phyloP scores from a whole-genome alignment of 306 rosid species.

The Dryas drummondii region DNA sequence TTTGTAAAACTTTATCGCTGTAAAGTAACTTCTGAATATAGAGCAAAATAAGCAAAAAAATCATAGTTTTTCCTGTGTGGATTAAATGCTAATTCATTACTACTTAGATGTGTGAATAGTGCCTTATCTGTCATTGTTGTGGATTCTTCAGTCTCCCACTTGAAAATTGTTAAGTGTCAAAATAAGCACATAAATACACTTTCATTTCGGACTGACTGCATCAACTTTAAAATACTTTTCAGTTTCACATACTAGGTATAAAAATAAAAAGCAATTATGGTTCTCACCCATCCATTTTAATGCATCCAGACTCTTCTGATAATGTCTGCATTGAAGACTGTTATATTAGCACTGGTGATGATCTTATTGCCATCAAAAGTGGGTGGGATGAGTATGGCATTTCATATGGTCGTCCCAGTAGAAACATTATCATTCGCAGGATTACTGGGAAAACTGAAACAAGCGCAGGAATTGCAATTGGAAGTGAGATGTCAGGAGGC shows the following conservation, averaged over 20 bases:
- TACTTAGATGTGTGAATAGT: neutral
- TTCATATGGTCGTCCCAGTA: conserved; percentile 62
- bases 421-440: conserved; percentile 53
- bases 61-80: neutral
- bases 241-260: neutral
- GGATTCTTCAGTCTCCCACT: neutral
- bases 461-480: conserved; percentile 73
- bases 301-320: conserved; percentile 62
- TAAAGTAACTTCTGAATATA: no score
- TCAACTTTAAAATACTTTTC: conserved; percentile 10
- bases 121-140: neutral
- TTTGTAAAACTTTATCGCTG: neutral
- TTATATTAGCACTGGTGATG: conserved; percentile 82
- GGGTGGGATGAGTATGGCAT: conserved; percentile 90
- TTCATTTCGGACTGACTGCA: neutral
- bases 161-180: neutral
- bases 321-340: conserved; percentile 80
- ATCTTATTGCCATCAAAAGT: conserved; percentile 71
- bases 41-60: neutral
- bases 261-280: neutral
- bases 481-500: conserved; percentile 91
- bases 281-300: conserved; percentile 26
- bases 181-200: neutral
- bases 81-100: neutral
- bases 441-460: conserved; percentile 45